Base-by-base conservation (phyloP, 441 rosid species). In the Dalechampia spathulata region DNA sequence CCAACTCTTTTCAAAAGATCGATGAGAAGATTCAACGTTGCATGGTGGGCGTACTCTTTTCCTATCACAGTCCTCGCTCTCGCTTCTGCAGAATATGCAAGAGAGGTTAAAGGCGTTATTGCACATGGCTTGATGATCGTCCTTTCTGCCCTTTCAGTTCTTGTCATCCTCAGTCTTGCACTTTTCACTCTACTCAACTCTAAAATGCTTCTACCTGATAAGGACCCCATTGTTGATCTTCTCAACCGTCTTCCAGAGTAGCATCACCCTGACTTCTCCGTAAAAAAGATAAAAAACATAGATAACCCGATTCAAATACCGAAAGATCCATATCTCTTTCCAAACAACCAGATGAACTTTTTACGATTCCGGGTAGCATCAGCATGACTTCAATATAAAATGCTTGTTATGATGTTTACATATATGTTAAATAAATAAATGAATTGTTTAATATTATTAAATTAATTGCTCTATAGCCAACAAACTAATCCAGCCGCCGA, bases 21-120 rank as follows among this genome's bases (percentile, higher is more conserved):
- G 0, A 66, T 68, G 76, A 72, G 55, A 54, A 75, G 51, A 50
- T 75, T 75, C 70, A 75, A 52, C 39, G 69, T 80, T 22, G 77
- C 77, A 9, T 75, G 82, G 85, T 77, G 85, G 85, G 77, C 77
- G 17, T 80, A 72, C 36, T 70, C 82, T 5, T 80, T 74, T 28
- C 85, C 82, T 3, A 44, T 75, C 40, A 72, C 82, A 0, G 63
- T 64, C 30, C 70, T 77, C 2, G 75, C 82, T 12, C 58, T 75
- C 6, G 78, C 78, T 13, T 71, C 82, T 0, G 57, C 45, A 6
- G 74, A 72, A 36, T 75, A 80, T 30, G 78, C 80, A 1, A 50
- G 64, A 11, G 73, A 72, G 49, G 82, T 75, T 36, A 65, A 63
- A 56, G 57, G 71, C 2, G 37, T 7, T 45, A 1, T 66, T 28